These are phyloP conservation scores for Lachnellula occidentalis DNA, from an alignment of 2,329 filamentous ascomycete genomes.

Conservation along the genomic window DNA sequence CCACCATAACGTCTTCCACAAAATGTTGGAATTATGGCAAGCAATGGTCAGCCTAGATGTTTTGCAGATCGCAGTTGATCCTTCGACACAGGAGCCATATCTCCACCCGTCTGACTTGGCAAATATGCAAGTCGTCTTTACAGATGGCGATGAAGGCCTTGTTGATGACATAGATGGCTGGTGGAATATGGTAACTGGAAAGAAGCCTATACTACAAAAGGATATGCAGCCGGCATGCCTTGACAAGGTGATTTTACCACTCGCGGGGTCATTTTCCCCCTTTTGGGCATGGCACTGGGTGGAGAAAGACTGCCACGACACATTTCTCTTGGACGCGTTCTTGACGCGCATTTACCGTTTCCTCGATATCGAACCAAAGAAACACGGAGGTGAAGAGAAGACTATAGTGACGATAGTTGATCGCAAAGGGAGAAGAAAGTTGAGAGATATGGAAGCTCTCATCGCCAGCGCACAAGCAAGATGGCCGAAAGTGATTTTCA, in stretches of 20 bases:
- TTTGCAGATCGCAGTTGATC: constrained; percentile 19
- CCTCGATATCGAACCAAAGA: constrained; percentile 5
- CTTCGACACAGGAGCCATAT: constrained; percentile 18
- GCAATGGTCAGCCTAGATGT: constrained; percentile 23
- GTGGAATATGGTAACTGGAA: constrained; percentile 24
- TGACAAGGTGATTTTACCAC: constrained; percentile 24
- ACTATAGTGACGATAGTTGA: constrained; percentile 22
- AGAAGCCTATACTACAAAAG: constrained; percentile 16
- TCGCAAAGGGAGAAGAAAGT: constrained; percentile 17
- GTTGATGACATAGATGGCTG: constrained; percentile 16
- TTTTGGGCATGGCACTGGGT: constrained; percentile 25
- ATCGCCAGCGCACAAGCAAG: constrained; percentile 9
- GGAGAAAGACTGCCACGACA: constrained; percentile 9
- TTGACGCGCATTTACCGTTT: constrained; percentile 9
- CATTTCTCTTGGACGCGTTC: constrained; percentile 14
- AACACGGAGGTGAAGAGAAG: background rate
- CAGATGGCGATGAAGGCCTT: constrained; percentile 14
- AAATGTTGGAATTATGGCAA: constrained; percentile 29
- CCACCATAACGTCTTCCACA: constrained; percentile 29
- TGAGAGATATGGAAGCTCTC: constrained; percentile 13
- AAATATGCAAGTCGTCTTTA: constrained; percentile 20
- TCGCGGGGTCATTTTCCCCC: constrained; percentile 24
- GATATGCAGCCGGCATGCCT: constrained; percentile 21
- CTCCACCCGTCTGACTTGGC: constrained; percentile 14
- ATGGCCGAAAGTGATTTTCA: constrained; percentile 17